Percentiles rank a stretch among this genome's conserved stretches.
phyloP scores from a whole-genome alignment of 164 flowering plant species.

The Platanus orientalis region DNA sequence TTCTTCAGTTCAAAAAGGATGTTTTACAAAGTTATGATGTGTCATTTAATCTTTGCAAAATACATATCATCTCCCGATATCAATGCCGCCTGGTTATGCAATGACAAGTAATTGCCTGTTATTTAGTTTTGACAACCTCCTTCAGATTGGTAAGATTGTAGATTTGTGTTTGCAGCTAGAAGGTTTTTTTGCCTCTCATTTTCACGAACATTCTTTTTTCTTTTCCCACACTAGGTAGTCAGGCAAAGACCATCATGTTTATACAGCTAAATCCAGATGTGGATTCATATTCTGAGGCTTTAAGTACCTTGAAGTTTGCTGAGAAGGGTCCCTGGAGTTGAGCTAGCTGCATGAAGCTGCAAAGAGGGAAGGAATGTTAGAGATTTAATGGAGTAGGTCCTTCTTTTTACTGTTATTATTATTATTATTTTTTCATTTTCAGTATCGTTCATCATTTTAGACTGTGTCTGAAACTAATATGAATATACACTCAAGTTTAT shows the following conservation, averaged over 20 bases:
- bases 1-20: no score
- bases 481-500: no score
- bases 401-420: neutral
- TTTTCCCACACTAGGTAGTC: conserved; percentile 49
- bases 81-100: no score
- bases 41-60: no score
- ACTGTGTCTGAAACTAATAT: no score
- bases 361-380: conserved; percentile 69
- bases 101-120: conserved; percentile 32
- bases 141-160: neutral
- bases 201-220: neutral
- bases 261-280: conserved; percentile 80
- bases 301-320: conserved; percentile 83
- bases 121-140: neutral
- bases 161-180: neutral
- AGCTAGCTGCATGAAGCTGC: conserved; percentile 67
- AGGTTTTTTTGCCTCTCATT: neutral
- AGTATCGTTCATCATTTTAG: no score
- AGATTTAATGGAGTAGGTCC: conserved; percentile 74
- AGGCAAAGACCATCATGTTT: conserved; percentile 86
- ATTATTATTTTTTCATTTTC: neutral
- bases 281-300: conserved; percentile 56
- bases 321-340: conserved; percentile 83
- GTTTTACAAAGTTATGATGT: no score
- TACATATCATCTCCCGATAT: no score